phyloP scores from a whole-genome alignment of 2,329 filamentous ascomycete species.

The Dactylonectria macrodidyma region DNA sequence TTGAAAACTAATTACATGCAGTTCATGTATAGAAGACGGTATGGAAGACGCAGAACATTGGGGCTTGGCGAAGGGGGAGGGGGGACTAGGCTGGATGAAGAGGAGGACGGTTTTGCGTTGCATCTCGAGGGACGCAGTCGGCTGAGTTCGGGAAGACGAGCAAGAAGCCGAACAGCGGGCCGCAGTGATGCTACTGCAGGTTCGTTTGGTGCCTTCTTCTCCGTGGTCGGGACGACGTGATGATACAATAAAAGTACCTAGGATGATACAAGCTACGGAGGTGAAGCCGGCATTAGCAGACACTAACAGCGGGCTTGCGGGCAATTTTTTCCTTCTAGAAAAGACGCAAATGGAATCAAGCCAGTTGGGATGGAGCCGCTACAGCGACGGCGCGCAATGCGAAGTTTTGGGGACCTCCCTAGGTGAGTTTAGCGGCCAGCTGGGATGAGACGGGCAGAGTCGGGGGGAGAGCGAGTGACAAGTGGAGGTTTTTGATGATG shows the following conservation, averaged over 20 bases:
- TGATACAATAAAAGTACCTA: not conserved
- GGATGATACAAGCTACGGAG: not conserved
- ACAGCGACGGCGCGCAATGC: conserved; percentile 4
- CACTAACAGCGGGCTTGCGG: no score
- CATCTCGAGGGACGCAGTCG: not conserved
- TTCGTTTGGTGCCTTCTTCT: not conserved
- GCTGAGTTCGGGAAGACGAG: not conserved
- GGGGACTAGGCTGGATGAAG: conserved; percentile 7
- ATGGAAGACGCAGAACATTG: conserved; percentile 6
- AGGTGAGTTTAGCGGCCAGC: conserved; percentile 25
- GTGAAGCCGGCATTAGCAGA: not conserved
- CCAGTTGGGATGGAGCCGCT: conserved; percentile 2
- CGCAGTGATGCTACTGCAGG: not conserved
- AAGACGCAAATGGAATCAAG: conserved; percentile 13
- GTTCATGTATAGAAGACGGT: not conserved
- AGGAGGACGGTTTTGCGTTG: not conserved
- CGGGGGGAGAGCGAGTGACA: conserved; percentile 3
- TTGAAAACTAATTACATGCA: not conserved
- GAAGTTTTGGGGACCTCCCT: conserved; percentile 21
- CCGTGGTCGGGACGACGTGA: no score
- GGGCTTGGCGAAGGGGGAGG: not conserved
- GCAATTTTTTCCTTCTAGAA: conserved; percentile 10
- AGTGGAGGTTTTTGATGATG: conserved; percentile 1
- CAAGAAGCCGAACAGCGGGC: not conserved
- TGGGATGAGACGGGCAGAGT: conserved; percentile 20